Conservation (phyloP, 169 alveolate species). For the Babesia bovis region DNA sequence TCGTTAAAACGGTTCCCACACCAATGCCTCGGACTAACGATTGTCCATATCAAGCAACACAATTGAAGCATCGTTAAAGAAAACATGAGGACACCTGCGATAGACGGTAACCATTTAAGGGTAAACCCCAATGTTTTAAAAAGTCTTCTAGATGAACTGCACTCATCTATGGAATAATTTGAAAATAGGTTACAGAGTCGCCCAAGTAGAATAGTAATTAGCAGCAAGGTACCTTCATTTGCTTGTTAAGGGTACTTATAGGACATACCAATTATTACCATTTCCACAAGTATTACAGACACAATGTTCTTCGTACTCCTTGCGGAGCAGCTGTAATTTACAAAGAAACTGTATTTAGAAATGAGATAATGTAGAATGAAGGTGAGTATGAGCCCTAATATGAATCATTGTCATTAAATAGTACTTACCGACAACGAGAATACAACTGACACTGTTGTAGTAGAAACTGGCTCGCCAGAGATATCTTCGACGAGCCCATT, state of each 20-base stretch:
- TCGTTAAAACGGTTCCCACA: slow-evolving; percentile 53
- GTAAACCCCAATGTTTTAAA: slow-evolving; percentile 74
- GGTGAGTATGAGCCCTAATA: slow-evolving; percentile 52
- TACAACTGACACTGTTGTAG: slow-evolving; percentile 67
- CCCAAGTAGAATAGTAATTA: slow-evolving; percentile 50
- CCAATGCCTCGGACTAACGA: slow-evolving; percentile 56
- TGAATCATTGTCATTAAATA: too few relatives aligned
- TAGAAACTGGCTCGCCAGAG: slow-evolving; percentile 80
- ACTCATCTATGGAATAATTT: slow-evolving; percentile 76
- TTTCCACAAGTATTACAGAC: slow-evolving; percentile 47
- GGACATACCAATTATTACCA: slow-evolving; percentile 62
- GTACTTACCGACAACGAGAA: slow-evolving; percentile 59
- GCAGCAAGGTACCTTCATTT: slow-evolving; percentile 42
- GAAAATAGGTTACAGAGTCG: slow-evolving; percentile 74
- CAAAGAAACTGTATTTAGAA: slow-evolving; percentile 68
- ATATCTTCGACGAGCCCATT: slow-evolving; percentile 79
- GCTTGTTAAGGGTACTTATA: not conserved
- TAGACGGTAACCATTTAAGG: slow-evolving; percentile 70
- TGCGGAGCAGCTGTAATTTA: slow-evolving; percentile 72
- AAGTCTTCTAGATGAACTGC: slow-evolving; percentile 72
- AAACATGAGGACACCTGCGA: slow-evolving; percentile 48
- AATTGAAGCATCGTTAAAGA: slow-evolving; percentile 25
- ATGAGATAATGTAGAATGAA: slow-evolving; percentile 68
- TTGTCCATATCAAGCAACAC: slow-evolving; percentile 31
- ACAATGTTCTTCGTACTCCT: slow-evolving; percentile 61